Evolutionary conservation across 805 yeast genomes (phyloP), one percentile per base, ranked within the genome.

Genomic region (Hanseniaspora hatyaiensis): DNA sequence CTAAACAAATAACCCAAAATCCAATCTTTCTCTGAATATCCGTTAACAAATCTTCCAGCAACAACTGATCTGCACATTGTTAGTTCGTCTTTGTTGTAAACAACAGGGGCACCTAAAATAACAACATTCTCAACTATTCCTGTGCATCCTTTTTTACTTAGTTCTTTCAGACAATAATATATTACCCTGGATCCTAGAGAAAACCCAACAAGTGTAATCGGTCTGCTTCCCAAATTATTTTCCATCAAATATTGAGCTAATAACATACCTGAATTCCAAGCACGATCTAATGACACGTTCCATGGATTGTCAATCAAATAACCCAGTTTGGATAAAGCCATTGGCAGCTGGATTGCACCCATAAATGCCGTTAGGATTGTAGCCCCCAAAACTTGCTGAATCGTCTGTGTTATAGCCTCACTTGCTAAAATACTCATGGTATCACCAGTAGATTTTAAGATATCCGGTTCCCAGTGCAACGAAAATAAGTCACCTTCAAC

Each of bases 401-500:
- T 80, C 4, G 96, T 85, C 54, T 89, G 92, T 0, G 94, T 77
- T 47, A 94, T 70, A 0, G 94, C 89, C 64, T 92, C 99, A 34
- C 89, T 82, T 0, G 98, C 98, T 50, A 92, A 71, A 56, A 92
- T 88, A 52, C 78, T 77, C 53, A 92, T 89, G 0, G 98, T 92
- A 63, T 92, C 96, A 60, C 99, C 99, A 75, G 84, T 86, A 48
- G 95, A 82, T 52, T 78, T 80, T 57, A 92, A 76, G 92, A 92
- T 85, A 54, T 92, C 98, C 0, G 99, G 99, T 63, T 92, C 99
- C 98, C 98, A 92, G 40, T 84, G 67, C 6, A 92, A 69, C 0
- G 97, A 86, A 56, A 82, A 84, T 54, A 92, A 65, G 61, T 92
- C 99, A 15, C 99, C 99, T 89, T 89, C 87, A 0, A 89, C 85